Percentiles rank a stretch among this genome's conserved stretches.
These are phyloP conservation scores for Paraphoma chrysanthemicola DNA, from an alignment of 2,329 filamentous ascomycete species.

Conservation along the genomic window DNA sequence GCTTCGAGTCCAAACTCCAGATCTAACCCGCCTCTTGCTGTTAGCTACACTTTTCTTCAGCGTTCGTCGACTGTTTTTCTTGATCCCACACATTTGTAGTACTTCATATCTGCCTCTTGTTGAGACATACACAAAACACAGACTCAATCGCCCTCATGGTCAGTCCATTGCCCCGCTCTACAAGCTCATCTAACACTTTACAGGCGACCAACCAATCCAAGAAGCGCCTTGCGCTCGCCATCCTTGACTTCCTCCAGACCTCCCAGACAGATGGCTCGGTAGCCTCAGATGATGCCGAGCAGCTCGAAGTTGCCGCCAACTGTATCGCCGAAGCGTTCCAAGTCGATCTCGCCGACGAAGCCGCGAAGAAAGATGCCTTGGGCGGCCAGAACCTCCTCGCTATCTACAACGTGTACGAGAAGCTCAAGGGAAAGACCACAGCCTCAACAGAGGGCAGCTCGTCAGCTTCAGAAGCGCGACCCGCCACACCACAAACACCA, in stretches of 20 bases:
- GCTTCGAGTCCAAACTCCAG: slow-evolving; percentile 25
- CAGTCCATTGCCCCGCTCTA: slow-evolving; percentile 18
- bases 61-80: too few species aligned
- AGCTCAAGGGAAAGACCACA: slow-evolving; percentile 74
- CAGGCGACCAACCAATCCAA: slow-evolving; percentile 59
- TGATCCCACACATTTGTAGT: too few species aligned
- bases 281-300: slow-evolving; percentile 85
- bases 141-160: slow-evolving; percentile 37
- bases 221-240: slow-evolving; percentile 94
- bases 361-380: slow-evolving; percentile 76
- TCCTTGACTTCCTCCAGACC: slow-evolving; percentile 90
- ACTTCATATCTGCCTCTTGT: too few species aligned
- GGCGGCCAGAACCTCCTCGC: slow-evolving; percentile 86
- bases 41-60: too few species aligned
- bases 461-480: slow-evolving; percentile 51
- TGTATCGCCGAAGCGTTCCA: slow-evolving; percentile 97
- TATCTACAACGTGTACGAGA: slow-evolving; percentile 97
- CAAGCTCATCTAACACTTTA: slow-evolving; percentile 18
- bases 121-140: background rate
- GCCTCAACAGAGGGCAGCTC: slow-evolving; percentile 53
- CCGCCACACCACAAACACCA: slow-evolving; percentile 48
- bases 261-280: slow-evolving; percentile 90
- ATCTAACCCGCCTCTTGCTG: background rate
- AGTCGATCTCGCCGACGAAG: slow-evolving; percentile 81
- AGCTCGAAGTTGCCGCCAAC: slow-evolving; percentile 90